Base-by-base conservation (phyloP, 2,329 filamentous ascomycete genomes). In the Ophiosphaerella herpotricha region DNA sequence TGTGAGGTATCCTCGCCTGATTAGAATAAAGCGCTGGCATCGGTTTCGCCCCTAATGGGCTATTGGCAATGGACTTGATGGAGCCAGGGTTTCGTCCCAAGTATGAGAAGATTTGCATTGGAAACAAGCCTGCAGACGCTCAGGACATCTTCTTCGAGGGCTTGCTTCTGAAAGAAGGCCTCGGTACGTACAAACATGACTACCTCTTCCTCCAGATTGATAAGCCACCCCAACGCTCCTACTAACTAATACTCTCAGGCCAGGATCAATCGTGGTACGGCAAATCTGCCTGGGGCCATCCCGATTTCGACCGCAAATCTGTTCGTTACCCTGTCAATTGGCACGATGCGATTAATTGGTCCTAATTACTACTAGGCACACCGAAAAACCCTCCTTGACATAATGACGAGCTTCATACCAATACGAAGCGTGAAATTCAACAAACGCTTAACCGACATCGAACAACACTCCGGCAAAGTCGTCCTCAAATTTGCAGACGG, bases 401-500 rank as follows among this genome's bases (percentile, higher is more conserved):
- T 76, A 37, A 74, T 78, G 73, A 81, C 57, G 72, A 81, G 54
- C 77, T 76, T 68, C 61, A 76, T 71, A 14, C 57, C 55, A 1
- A 33, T 34, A 11, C 48, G 57, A 5, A 48, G 46, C 13, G 65
- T 68, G 23, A 38, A 48, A 9, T 70, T 70, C 45, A 56, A 57
- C 37, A 66, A 63, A 31, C 52, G 57, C n/a, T 52, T 67, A 1
- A 46, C 21, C 1, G 40, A 18, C 6, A 52, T 67, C 43, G 63
- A 77, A 36, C 67, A 76, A 44, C 57, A 63, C 3, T 51, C 74
- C 6, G 73, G 67, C 0, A 66, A 61, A 32, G 74, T 77, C 46
- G 43, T 73, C 0, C 63, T 75, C n/a, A 65, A 57, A 5, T 70
- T 78, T 14, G 63, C 72, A 31, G 63, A 65, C 74, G 56, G 66